Base-by-base conservation (phyloP, 371 early-diverging fungal genomes). In the Syncephalastrum contaminatum region DNA sequence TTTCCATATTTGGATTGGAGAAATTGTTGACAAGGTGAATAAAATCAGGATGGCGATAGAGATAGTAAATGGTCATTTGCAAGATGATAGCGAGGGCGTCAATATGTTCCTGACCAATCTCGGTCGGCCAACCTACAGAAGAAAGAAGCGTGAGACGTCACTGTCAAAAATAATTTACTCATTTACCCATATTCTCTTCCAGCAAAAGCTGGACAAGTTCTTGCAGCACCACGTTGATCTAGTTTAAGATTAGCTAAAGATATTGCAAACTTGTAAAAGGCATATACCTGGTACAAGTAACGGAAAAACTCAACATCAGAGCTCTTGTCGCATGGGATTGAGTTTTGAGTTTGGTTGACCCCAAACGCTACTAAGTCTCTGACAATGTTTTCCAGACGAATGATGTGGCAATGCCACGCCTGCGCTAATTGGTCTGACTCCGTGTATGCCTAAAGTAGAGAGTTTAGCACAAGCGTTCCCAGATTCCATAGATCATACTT, bases 11-110 rank as follows among this genome's bases (percentile, higher is more conserved):
- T 8, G 68, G 68, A 3, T 39, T 50, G 1, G 54, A 54, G 45
- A 72, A 78, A 40, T 74, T 74, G 53, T 72, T 78, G 19, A 74
- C 70, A 6, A 78, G 53, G 21, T 72, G 73, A 25, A 78, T 67
- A 56, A 74, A 78, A 45, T 78, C 78, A 4, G 75, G 64, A 45
- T 78, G 78, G 44, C 78, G 66, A 43, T 66, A 78, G 30, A 70
- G 60, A 39, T 78, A 78, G 10, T 60, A 58, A 1, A 71, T 52
- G 1, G 75, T 51, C 67, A 70, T 72, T 49, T 55, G 58, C 15
- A 66, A 42, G 1, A 67, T 20, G 10, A 60, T 53, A 2, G 58
- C 12, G 15, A 67, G 21, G 0, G 48, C 45, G 16, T 64, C 58
- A 15, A 25, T 13, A 13, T 40, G 43, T 18, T 46, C 39, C 3